Conservation (phyloP, 1,284 basidiomycete species). For the Polyporus tsugae region DNA sequence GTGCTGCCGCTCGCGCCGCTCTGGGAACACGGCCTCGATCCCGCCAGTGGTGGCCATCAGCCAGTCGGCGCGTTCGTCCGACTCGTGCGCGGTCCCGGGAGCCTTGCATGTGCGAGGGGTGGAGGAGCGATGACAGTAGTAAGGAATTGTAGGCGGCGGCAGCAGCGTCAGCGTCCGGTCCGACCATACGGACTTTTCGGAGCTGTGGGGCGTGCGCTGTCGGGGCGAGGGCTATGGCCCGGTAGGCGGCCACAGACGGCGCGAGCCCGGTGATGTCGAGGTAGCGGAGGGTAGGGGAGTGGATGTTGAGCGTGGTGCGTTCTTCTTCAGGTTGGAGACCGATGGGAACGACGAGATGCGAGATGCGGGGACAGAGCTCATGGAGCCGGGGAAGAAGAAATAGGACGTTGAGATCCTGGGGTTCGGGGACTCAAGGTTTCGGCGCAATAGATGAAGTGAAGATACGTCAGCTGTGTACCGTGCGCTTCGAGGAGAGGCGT, state of each 20-base stretch:
- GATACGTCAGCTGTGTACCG: not conserved
- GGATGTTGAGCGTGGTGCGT: not conserved
- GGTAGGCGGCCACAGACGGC: not conserved
- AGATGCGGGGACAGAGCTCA: not conserved
- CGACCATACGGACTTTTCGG: not conserved
- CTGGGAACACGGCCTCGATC: not conserved
- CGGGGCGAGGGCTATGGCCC: not conserved
- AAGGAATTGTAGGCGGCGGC: too few relatives aligned
- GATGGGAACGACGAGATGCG: not conserved
- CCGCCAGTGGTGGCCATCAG: not conserved
- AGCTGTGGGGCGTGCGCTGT: not conserved
- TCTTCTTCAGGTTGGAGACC: not conserved
- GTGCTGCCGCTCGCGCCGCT: not conserved
- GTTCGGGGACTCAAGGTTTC: too few relatives aligned
- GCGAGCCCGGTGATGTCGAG: not conserved
- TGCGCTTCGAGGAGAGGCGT: not conserved
- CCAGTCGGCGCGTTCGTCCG: not conserved
- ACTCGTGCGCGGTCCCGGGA: not conserved
- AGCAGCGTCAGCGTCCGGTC: accelerated
- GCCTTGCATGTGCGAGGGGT: not conserved
- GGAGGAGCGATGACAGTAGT: not conserved
- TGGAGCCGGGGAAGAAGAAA: not conserved
- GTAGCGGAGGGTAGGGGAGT: constrained; percentile 1
- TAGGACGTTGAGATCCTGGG: not conserved
- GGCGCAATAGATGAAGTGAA: not conserved